A percentile compares a stretch with the other conserved stretches of the same genome.
These are phyloP conservation scores for Cladorrhinum sp. DNA, from an alignment of 2,329 filamentous ascomycete genomes.

Conservation along the genomic window DNA sequence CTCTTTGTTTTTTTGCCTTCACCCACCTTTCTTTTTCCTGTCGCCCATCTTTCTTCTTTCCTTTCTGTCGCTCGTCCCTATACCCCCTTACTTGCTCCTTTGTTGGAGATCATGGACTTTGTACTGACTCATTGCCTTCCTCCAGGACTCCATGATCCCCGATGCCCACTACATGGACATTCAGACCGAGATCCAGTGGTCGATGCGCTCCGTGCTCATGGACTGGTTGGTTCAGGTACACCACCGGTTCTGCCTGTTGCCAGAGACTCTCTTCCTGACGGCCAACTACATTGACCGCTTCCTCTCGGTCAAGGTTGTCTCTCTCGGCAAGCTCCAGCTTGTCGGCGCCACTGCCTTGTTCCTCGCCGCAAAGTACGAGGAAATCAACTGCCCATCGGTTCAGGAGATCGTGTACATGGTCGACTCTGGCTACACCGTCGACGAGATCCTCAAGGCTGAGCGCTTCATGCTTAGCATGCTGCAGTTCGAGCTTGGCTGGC, in stretches of 20 bases:
- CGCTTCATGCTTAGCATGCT: slow-evolving; percentile 98
- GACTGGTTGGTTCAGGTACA: slow-evolving; percentile 98
- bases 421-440: slow-evolving; percentile 80
- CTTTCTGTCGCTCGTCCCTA: too few relatives aligned
- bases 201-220: slow-evolving; percentile 95
- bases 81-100: too few relatives aligned
- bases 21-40: too few relatives aligned
- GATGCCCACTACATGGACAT: slow-evolving; percentile 95
- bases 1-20: neutral
- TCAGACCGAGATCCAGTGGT: slow-evolving; percentile 98
- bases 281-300: slow-evolving; percentile 99
- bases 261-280: slow-evolving; percentile 90
- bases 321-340: slow-evolving; percentile 89
- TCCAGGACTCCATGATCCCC: slow-evolving; percentile 73
- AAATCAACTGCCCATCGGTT: slow-evolving; percentile 95
- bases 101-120: too few relatives aligned
- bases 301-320: slow-evolving; percentile 90
- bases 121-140: slow-evolving; percentile 8
- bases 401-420: slow-evolving; percentile 99
- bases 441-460: slow-evolving; percentile 96
- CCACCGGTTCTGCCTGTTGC: slow-evolving; percentile 81
- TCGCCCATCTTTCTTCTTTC: too few relatives aligned
- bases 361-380: slow-evolving; percentile 95
- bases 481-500: slow-evolving; percentile 92
- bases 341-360: slow-evolving; percentile 95